Percentiles rank a stretch among this genome's conserved stretches.
These are phyloP conservation scores for Tricholoma bakamatsutake DNA, from an alignment of 768 basidiomycete species.

Conservation along the genomic window DNA sequence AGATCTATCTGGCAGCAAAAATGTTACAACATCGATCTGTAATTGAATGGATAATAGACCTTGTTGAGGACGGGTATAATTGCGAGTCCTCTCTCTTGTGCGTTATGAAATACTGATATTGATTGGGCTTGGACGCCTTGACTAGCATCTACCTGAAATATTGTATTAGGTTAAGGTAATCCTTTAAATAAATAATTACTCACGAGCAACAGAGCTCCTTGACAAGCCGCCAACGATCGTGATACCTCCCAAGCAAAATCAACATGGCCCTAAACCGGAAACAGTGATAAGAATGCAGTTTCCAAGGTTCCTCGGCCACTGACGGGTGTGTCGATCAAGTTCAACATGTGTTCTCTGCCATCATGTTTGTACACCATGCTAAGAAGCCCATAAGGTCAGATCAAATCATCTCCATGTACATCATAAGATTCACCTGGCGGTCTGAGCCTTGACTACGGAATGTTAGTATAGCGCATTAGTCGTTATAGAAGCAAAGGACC, in stretches of 20 bases:
- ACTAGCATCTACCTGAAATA: slow-evolving; percentile 80
- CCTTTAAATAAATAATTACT: slow-evolving; percentile 11
- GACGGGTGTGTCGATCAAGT: slow-evolving; percentile 95
- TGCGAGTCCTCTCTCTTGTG: slow-evolving; percentile 70
- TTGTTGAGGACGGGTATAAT: slow-evolving; percentile 95
- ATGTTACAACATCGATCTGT: slow-evolving; percentile 4
- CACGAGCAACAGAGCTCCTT: slow-evolving; percentile 75
- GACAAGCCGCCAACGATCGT: slow-evolving; percentile 85
- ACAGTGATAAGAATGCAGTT: background rate
- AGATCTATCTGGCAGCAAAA: slow-evolving; percentile 69
- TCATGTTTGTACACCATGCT: slow-evolving; percentile 74
- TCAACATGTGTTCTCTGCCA: slow-evolving; percentile 66
- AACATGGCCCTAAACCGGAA: slow-evolving; percentile 70
- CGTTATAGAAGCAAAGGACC: slow-evolving; percentile 36
- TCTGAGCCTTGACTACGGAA: slow-evolving; percentile 85
- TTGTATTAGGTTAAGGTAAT: slow-evolving; percentile 1
- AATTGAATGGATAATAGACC: slow-evolving; percentile 30
- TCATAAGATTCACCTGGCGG: slow-evolving; percentile 55
- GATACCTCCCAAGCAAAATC: slow-evolving; percentile 98
- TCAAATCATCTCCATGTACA: background rate
- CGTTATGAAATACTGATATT: slow-evolving; percentile 89
- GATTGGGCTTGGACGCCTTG: slow-evolving; percentile 98
- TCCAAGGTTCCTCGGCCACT: slow-evolving; percentile 10
- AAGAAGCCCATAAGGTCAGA: slow-evolving; percentile 5
- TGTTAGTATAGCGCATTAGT: background rate